Percentiles rank a stretch among this genome's conserved stretches.
Evolutionary conservation across 345 rosid species (phyloP).

Genomic region (Camelina neglecta): DNA sequence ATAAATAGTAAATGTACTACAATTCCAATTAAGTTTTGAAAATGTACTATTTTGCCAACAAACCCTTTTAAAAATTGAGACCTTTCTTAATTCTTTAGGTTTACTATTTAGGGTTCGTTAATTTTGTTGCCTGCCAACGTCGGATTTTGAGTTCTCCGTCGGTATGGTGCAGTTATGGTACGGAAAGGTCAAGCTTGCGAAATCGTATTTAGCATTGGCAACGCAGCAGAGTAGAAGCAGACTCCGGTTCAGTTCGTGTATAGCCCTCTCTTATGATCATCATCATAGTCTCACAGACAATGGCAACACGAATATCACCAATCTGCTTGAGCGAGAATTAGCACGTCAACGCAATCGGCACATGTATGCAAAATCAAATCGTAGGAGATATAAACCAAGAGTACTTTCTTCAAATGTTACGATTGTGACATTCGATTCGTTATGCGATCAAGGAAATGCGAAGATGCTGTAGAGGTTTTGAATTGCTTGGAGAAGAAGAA

Average conservation of each 20-base stretch:
- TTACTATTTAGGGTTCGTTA: too few species aligned
- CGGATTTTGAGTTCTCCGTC: not conserved
- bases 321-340: not conserved
- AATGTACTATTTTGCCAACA: too few species aligned
- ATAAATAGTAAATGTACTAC: too few species aligned
- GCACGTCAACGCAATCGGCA: not conserved
- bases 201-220: not conserved
- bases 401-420: not conserved
- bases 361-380: not conserved
- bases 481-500: not conserved
- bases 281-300: not conserved
- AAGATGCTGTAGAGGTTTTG: conserved; percentile 1
- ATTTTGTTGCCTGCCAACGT: not conserved
- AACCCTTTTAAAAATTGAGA: too few species aligned
- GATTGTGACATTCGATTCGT: not conserved
- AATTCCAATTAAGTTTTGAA: too few species aligned
- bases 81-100: not conserved
- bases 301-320: not conserved
- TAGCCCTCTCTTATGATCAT: not conserved
- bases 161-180: not conserved
- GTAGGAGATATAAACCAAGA: not conserved
- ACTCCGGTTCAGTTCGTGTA: not conserved
- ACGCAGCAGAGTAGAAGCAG: not conserved
- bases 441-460: not conserved
- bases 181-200: not conserved